Evolutionary conservation across 139 green algal genomes (phyloP), one percentile per base, ranked within the genome.

Genomic region (Micractinium sp.): DNA sequence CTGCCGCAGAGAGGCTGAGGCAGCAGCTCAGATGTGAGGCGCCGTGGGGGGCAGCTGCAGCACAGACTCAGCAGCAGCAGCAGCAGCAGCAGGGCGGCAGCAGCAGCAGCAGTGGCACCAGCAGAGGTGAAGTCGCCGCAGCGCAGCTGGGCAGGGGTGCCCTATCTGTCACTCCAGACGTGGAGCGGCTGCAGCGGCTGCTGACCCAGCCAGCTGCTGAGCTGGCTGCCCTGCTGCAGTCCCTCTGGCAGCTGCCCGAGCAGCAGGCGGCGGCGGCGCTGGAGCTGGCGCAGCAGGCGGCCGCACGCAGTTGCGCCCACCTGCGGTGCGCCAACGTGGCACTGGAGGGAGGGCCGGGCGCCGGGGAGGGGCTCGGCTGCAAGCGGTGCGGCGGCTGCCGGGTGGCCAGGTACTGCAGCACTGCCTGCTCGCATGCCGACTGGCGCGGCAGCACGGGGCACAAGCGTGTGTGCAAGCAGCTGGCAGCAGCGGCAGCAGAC

Each of bases 381-480:
- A 82, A 82, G 76, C 33, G 35, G 35, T 82, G 76, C 76, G 35
- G 33, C 33, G 76, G 76, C 35, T 82, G 76, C 35, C 35, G 76
- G 35, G 76, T 60, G 76, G 76, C 22, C 31, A 56, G 76, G 36
- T 82, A 82, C 15, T 82, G 76, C 74, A 27, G 35, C 76, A 82
- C 35, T 3, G 35, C 35, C 33, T 82, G 76, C 35, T 56, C 76
- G 35, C 76, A 82, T 61, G 76, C 76, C 35, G 35, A 82, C n/a
- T 39, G 33, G 76, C n/a, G 31, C 9, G 73, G 25, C 35, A 56
- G 47, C 47, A 9, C 47, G 47, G 76, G 35, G 35, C 76, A 60
- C 35, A 27, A 33, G 33, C 35, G 76, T 27, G 76, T 60, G 15
- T 56, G 35, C 76, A 27, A 61, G 35, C 16, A n/a, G 47, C 35